Base-by-base conservation (phyloP, 2,329 filamentous ascomycete genomes). In the Verticillium dahliae region DNA sequence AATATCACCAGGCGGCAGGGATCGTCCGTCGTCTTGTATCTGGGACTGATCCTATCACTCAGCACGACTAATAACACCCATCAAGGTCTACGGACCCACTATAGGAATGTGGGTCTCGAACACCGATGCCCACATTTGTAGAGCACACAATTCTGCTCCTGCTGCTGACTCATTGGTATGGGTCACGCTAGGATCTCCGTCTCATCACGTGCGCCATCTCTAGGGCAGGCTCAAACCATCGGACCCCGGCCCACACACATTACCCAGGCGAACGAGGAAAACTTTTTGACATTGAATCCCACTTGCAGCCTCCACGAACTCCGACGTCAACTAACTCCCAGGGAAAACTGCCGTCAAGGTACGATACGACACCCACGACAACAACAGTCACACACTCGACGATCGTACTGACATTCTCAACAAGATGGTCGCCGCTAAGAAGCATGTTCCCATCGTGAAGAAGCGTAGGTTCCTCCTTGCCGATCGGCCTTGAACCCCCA, bases 401-500 rank as follows among this genome's bases (percentile, higher is more conserved):
- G 57, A 56, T 60, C 65, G 65, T 68, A 66, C 74, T 76, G 69
- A 76, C 69, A 65, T 70, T 67, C 61, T 60, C 67, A 66, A 76
- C 61, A 70, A 94, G 93, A 98, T 98, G 95, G 92, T 94, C 87
- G 87, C 93, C 90, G 91, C 94, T 83, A 96, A 96, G 91, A 96
- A 96, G 87, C 95, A 98, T 84, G 88, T 98, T 79, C 90, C 93
- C 77, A 99, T 99, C 87, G 91, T 99, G 78, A 99, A 99, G 92
- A 99, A 99, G 92, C 92, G 92, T 96, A 94, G 78, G 92, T 92
- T 75, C 71, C 68, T 75, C 71, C 68, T 63, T 65, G 59, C 66
- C 61, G 65, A 56, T 37, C 37, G 18, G 22, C 45, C 45, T 52
- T 52, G n/a, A 52, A 52, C n/a, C 45, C 45, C 27, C 54, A 22